A percentile compares a stretch with the other conserved stretches of the same genome.
phyloP scores from a whole-genome alignment of 2,329 filamentous ascomycete species.

The Neonectria sp. region DNA sequence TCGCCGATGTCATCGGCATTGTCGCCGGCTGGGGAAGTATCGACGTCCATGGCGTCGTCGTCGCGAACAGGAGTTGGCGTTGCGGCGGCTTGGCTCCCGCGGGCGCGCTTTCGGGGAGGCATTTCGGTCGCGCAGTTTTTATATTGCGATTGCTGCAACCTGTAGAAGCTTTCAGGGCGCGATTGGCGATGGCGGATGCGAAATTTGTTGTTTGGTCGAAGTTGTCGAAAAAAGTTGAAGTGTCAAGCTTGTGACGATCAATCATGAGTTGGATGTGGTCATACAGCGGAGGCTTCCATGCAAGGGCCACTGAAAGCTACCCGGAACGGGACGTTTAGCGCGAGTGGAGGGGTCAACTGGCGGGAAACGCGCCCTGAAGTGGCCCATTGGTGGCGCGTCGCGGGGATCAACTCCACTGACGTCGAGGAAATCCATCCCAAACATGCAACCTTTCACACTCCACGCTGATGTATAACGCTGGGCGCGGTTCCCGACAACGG shows the following conservation, averaged over 20 bases:
- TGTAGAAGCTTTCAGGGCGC: not conserved
- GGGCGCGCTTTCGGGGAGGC: slow-evolving; percentile 80
- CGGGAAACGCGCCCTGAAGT: slow-evolving; percentile 15
- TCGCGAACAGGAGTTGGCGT: slow-evolving; percentile 69
- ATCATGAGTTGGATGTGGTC: slow-evolving; percentile 12
- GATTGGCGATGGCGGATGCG: slow-evolving; percentile 9
- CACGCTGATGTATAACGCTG: slow-evolving; percentile 33
- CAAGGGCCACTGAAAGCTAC: slow-evolving; percentile 4
- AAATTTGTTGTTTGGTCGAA: not conserved
- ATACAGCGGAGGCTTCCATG: not conserved
- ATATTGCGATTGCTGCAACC: not conserved
- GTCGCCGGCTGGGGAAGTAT: slow-evolving; percentile 70
- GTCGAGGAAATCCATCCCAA: slow-evolving; percentile 14
- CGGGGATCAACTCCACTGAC: slow-evolving; percentile 31
- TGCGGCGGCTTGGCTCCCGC: slow-evolving; percentile 67
- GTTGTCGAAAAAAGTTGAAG: slow-evolving; percentile 16
- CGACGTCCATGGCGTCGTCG: slow-evolving; percentile 74
- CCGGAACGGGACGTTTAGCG: slow-evolving; percentile 9
- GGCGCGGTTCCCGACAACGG: slow-evolving; percentile 21
- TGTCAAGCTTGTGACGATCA: slow-evolving; percentile 22
- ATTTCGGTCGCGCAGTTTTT: slow-evolving; percentile 57
- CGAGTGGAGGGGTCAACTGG: slow-evolving; percentile 13
- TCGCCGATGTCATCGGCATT: slow-evolving; percentile 51
- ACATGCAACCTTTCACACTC: slow-evolving; percentile 14
- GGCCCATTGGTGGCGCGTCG: slow-evolving; percentile 36